Evolutionary conservation across 805 yeast genomes (phyloP), one percentile per base, ranked within the genome.

Genomic region (Starmerella vaccinii): DNA sequence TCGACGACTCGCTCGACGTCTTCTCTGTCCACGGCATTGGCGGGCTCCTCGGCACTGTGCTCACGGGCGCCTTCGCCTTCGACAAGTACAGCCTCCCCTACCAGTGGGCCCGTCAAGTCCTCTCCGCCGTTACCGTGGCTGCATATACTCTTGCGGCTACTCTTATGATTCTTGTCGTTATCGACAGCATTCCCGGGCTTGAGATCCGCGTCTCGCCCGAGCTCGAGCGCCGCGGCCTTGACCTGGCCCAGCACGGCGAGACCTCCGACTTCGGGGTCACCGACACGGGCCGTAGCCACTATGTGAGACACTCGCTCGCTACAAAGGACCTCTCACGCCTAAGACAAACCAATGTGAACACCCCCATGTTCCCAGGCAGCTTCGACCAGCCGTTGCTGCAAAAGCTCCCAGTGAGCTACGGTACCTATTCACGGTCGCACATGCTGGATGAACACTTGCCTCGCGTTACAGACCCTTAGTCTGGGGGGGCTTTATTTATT

Each of bases 1-100:
- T 90, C 57, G 97, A 90, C 67, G 97, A 90, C 66, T 95, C 96
- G 71, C 75, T 89, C 74, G 97, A 89, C 67, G 95, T 88, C 45
- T 90, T 88, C 88, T 68, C 92, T 74, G 60, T 77, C 72, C 58
- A 76, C 76, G 54, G 73, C 70, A 47, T 63, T 44, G 57, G 64
- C 52, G 56, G 77, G 67, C 53, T 73, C 60, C 35, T 71, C 69
- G 59, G 67, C 63, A 55, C 84, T 24, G 71, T 83, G 21, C 66
- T 88, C 67, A 90, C 97, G 22, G 97, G 95, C 64, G 73, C 90
- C 57, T 90, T 90, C 66, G 95, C 97, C 24, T 86, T 94, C 46
- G 85, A 84, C 67, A 78, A 86, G 57, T 46, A 47, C 47, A 24
- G 47, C 4, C 39, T 10, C 12, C 33, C 49, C 15, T 80, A 87